phyloP scores from a whole-genome alignment of 106 monocot genomes.

The Cymbidium sinense region DNA sequence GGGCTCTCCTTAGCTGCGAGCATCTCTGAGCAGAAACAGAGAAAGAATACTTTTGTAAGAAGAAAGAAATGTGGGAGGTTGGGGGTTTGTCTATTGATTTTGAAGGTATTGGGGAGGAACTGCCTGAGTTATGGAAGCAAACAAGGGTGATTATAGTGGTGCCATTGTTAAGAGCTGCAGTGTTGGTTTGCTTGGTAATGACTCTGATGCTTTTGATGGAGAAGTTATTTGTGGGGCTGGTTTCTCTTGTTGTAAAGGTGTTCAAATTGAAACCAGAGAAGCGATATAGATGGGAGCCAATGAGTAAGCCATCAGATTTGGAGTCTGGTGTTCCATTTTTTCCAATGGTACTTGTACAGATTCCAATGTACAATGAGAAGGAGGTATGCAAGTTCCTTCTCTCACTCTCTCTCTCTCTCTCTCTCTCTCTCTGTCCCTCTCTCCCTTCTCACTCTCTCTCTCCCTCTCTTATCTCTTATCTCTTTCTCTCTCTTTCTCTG shows the following conservation, averaged over 20 bases:
- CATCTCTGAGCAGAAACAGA: not conserved
- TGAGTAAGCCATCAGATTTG: constrained; percentile 10
- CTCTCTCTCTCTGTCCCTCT: too few relatives aligned
- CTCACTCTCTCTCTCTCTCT: not conserved
- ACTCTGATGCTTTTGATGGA: constrained; percentile 25
- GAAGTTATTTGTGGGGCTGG: constrained; percentile 19
- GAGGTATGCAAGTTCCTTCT: constrained; percentile 15
- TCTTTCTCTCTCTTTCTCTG: too few relatives aligned
- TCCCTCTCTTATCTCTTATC: too few relatives aligned
- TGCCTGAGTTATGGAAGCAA: not conserved
- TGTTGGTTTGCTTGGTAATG: constrained; percentile 24
- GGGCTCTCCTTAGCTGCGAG: not conserved
- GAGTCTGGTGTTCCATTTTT: constrained; percentile 17
- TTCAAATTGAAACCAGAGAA: constrained; percentile 28
- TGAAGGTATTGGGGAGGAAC: not conserved
- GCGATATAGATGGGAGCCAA: constrained; percentile 27
- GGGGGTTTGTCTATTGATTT: not conserved
- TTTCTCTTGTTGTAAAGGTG: constrained; percentile 20
- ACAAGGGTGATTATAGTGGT: constrained; percentile 12
- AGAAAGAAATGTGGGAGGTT: not conserved
- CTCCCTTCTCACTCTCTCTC: too few relatives aligned
- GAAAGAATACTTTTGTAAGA: not conserved
- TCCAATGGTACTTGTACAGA: constrained; percentile 33
- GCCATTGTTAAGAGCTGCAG: constrained; percentile 22
- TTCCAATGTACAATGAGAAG: constrained; percentile 44